Conservation (phyloP, 1,284 basidiomycete species). For the Ganoderma leucocontextum region DNA sequence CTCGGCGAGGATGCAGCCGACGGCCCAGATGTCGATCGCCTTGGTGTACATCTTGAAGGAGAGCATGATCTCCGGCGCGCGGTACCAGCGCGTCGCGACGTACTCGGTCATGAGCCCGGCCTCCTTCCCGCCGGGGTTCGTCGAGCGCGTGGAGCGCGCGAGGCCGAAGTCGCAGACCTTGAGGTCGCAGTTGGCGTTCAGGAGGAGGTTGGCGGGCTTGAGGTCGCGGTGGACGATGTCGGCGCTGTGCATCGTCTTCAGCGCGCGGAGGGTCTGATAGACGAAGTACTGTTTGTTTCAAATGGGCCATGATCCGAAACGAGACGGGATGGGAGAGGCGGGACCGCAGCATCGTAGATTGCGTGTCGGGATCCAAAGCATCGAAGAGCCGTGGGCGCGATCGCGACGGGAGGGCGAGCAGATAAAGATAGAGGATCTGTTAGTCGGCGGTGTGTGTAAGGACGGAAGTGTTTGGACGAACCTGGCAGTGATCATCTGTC, state of each 20-base stretch:
- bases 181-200: constrained; percentile 89
- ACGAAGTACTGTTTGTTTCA: constrained; percentile 63
- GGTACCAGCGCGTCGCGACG: constrained; percentile 87
- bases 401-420: background rate
- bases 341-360: constrained; percentile 1
- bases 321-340: background rate
- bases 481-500: constrained; percentile 91
- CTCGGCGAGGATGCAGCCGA: constrained; percentile 91
- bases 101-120: constrained; percentile 86
- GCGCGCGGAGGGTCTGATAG: constrained; percentile 81
- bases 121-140: constrained; percentile 70
- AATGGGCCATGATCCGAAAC: background rate
- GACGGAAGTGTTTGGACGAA: constrained; percentile 36
- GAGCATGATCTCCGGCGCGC: constrained; percentile 90
- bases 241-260: constrained; percentile 86
- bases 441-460: constrained; percentile 15
- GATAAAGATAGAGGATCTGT: constrained; percentile 13
- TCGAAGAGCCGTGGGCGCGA: background rate
- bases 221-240: constrained; percentile 85
- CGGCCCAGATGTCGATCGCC: constrained; percentile 87
- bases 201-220: constrained; percentile 83
- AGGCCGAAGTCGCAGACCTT: constrained; percentile 90
- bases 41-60: constrained; percentile 88
- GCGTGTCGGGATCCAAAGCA: background rate
- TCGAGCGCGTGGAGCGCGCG: constrained; percentile 73